Base-by-base conservation (phyloP, 192 early-diverging fungal species). In the Umbelopsis ramanniana region DNA sequence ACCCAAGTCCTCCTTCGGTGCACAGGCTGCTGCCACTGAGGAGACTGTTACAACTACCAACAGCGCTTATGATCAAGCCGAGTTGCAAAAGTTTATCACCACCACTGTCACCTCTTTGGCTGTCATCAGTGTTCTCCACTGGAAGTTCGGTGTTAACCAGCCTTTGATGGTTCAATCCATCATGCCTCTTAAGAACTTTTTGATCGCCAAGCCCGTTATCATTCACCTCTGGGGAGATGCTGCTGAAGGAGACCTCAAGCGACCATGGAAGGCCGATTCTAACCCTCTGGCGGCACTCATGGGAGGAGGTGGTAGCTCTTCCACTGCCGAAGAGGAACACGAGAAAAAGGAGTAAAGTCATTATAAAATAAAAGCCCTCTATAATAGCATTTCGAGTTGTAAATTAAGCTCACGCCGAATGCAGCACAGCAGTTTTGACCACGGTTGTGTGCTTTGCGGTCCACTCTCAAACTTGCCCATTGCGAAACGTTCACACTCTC, bases 111-210 rank as follows among this genome's bases (percentile, higher is more conserved):
- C 92, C n/a, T 89, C 90, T 17, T 57, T 91, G 29, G 88, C 79
- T 21, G 85, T 97, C 60, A 91, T 98, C 74, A 81, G 81, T 45
- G 85, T 93, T 67, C 89, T 97, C 84, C 91, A 98, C 85, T 93
- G 90, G 83, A 88, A 96, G 81, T 97, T 89, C 76, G 90, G 91
- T 37, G 94, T 95, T 71, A 89, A 93, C 67, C 93, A 95, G 73
- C 96, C 96, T 17, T 79, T 98, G 52, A 81, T 97, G 33, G 84
- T 97, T 76, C 96, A 98, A 83, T 89, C 89, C 22, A 84, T 97
- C 72, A 72, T 96, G 43, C 93, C 92, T 15, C 70, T 93, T 72
- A 88, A 91, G 78, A 90, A 89, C 72, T 75, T 93, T 47, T 78
- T 89, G 60, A 83, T 83, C 68, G 86, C 85, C 76, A 91, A 87